These are phyloP conservation scores for Eucalyptus camaldulensis DNA, from an alignment of 345 rosid genomes.

Conservation along the genomic window DNA sequence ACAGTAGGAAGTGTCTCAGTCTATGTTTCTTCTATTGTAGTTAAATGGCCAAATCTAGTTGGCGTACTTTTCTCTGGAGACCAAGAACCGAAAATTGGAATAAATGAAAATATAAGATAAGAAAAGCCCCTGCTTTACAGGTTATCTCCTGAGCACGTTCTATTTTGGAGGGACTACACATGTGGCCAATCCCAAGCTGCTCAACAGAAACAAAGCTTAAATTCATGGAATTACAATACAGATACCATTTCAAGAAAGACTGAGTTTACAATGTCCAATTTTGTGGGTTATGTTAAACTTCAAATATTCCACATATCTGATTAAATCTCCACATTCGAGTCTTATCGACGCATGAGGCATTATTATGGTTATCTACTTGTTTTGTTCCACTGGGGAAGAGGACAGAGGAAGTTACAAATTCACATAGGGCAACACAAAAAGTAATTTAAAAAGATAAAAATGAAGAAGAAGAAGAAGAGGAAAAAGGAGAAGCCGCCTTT, in stretches of 20 bases:
- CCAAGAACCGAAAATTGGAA: not conserved
- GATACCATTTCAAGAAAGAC: not conserved
- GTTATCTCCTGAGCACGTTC: not conserved
- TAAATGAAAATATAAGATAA: not conserved
- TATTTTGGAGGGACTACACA: not conserved
- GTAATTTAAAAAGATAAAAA: not conserved
- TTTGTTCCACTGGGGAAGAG: not conserved
- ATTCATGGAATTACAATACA: not conserved
- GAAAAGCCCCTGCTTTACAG: not conserved
- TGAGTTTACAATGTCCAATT: not conserved
- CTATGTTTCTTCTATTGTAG: not conserved
- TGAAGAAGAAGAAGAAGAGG: fast-evolving
- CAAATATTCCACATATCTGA: fast-evolving
- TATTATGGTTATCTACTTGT: not conserved
- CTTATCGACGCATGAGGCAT: not conserved
- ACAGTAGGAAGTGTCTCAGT: not conserved
- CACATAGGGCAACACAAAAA: not conserved
- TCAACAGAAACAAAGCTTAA: not conserved
- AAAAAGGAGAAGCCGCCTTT: conserved; percentile 15
- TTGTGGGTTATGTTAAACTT: not conserved
- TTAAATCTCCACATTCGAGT: not conserved
- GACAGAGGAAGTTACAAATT: not conserved
- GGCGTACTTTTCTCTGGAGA: not conserved
- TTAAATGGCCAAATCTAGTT: not conserved
- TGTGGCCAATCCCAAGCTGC: not conserved